Evolutionary conservation across 257 asterid genomes (phyloP).

Genomic region (Oldenlandia corymbosa): DNA sequence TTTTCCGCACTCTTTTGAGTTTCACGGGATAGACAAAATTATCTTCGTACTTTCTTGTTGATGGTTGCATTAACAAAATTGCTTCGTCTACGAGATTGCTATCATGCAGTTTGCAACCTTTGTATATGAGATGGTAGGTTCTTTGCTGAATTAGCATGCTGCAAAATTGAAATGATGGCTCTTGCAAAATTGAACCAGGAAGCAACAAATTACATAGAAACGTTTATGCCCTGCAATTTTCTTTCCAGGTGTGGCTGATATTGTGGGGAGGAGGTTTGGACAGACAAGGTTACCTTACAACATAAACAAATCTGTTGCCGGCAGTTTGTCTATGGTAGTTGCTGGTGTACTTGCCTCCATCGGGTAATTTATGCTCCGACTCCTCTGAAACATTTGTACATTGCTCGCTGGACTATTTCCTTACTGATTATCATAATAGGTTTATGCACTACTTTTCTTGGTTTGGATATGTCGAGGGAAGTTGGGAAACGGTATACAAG

Average conservation of each 20-base stretch:
- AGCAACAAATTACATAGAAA: neutral
- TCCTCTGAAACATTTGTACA: slow-evolving; percentile 11
- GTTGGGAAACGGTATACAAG: slow-evolving; percentile 46
- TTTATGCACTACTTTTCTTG: slow-evolving; percentile 74
- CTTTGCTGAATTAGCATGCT: neutral
- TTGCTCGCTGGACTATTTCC: slow-evolving; percentile 4
- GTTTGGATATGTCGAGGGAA: slow-evolving; percentile 66
- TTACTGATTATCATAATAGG: slow-evolving; percentile 39
- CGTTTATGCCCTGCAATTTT: neutral
- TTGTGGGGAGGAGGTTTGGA: slow-evolving; percentile 82
- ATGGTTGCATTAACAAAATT: too few relatives aligned
- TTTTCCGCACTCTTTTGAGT: too few relatives aligned
- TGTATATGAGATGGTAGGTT: slow-evolving; percentile 92
- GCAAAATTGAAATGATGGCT: too few relatives aligned
- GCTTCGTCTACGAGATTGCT: too few relatives aligned
- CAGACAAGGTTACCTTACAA: slow-evolving; percentile 76
- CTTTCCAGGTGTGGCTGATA: slow-evolving; percentile 72
- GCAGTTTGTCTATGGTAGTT: slow-evolving; percentile 66
- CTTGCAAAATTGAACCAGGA: neutral
- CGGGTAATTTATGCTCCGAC: slow-evolving; percentile 46
- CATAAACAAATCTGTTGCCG: slow-evolving; percentile 56
- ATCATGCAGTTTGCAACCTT: slow-evolving; percentile 79
- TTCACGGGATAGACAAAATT: too few relatives aligned
- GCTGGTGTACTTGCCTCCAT: slow-evolving; percentile 80
- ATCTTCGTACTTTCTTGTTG: too few relatives aligned